Percentiles rank a stretch among this genome's conserved stretches.
These are phyloP conservation scores for Thyridium curvatum DNA, from an alignment of 2,329 filamentous ascomycete genomes.

Conservation along the genomic window DNA sequence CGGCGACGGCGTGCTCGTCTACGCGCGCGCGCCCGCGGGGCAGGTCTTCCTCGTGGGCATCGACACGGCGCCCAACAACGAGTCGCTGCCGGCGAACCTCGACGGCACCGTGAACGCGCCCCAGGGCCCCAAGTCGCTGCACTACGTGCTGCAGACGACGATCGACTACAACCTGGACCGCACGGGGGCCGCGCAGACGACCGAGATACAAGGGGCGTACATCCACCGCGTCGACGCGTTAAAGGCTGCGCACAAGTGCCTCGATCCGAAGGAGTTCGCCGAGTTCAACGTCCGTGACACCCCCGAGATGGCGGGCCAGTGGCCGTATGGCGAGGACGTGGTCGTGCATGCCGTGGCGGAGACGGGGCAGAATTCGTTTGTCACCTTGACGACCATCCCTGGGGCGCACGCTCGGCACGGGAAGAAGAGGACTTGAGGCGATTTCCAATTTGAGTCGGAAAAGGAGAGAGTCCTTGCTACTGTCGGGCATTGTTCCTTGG, in stretches of 20 bases:
- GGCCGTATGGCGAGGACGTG: constrained; percentile 38
- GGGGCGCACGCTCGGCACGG: constrained; percentile 14
- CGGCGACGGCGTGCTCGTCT: constrained; percentile 29
- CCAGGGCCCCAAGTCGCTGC: constrained; percentile 20
- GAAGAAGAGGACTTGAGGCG: too few species aligned
- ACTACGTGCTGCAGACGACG: constrained; percentile 35
- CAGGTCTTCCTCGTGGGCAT: constrained; percentile 30
- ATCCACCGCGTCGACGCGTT: constrained; percentile 22
- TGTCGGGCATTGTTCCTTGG: too few species aligned
- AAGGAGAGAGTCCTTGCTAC: too few species aligned
- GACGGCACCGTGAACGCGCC: constrained; percentile 12
- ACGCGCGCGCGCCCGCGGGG: constrained; percentile 25
- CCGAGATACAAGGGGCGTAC: constrained; percentile 32
- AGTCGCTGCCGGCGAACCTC: constrained; percentile 15
- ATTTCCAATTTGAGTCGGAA: too few species aligned
- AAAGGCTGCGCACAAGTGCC: constrained; percentile 22
- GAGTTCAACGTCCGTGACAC: constrained; percentile 27
- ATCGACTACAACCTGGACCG: constrained; percentile 32
- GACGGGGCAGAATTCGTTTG: constrained; percentile 31
- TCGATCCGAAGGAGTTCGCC: constrained; percentile 20
- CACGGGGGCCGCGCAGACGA: constrained; percentile 22
- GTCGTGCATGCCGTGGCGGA: constrained; percentile 34
- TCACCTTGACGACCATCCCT: constrained; percentile 26
- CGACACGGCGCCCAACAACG: constrained; percentile 29
- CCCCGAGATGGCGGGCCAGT: constrained; percentile 17